phyloP scores from a whole-genome alignment of 768 basidiomycete genomes.

The Tephrocybe rancida region DNA sequence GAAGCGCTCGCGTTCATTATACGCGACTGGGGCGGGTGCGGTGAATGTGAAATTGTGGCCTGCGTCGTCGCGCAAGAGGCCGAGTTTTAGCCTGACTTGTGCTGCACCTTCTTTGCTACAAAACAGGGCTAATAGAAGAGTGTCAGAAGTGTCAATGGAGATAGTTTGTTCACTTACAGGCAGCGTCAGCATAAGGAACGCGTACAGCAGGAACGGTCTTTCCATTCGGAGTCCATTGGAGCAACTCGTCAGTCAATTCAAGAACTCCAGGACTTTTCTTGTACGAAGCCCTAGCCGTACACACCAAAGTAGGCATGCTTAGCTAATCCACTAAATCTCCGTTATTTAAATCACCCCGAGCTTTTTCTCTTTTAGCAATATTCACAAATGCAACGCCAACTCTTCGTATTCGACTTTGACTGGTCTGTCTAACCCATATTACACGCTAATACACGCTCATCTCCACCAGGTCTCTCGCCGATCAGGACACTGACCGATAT shows the following conservation, averaged over 20 bases:
- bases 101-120: slow-evolving; percentile 84
- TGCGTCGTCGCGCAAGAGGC: slow-evolving; percentile 64
- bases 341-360: slow-evolving; percentile 16
- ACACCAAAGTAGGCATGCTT: slow-evolving; percentile 67
- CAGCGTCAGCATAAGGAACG: slow-evolving; percentile 59
- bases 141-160: slow-evolving; percentile 16
- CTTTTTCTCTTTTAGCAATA: slow-evolving; percentile 4
- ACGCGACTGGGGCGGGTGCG: slow-evolving; percentile 62
- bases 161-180: slow-evolving; percentile 54
- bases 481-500: slow-evolving; percentile 97
- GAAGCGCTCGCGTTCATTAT: slow-evolving; percentile 78
- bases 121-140: slow-evolving; percentile 67
- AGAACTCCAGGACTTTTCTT: slow-evolving; percentile 81
- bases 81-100: slow-evolving; percentile 79
- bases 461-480: slow-evolving; percentile 74
- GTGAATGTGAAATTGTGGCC: slow-evolving; percentile 86
- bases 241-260: slow-evolving; percentile 69
- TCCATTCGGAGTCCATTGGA: slow-evolving; percentile 83
- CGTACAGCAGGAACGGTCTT: slow-evolving; percentile 65
- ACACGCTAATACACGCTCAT: slow-evolving; percentile 4
- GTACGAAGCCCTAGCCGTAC: slow-evolving; percentile 79
- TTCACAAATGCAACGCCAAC: slow-evolving; percentile 49
- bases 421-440: slow-evolving; percentile 52
- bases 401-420: slow-evolving; percentile 96
- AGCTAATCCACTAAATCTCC: slow-evolving; percentile 21